A percentile compares a stretch with the other conserved stretches of the same genome.
Conservation (phyloP, 192 early-diverging fungal genomes). For the Backusella westeae region DNA sequence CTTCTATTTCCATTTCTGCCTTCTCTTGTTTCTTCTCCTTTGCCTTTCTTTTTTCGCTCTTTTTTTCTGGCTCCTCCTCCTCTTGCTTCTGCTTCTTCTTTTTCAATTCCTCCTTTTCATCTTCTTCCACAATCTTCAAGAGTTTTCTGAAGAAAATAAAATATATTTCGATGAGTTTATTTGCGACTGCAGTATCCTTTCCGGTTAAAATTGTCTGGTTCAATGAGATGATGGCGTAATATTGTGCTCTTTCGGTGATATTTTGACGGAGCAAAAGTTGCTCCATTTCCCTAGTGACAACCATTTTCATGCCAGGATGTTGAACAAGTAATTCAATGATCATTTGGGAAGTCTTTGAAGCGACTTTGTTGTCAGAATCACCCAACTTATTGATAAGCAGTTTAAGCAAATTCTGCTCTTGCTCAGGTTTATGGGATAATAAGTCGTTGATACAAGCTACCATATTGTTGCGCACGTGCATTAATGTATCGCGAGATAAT, state of each 20-base stretch:
- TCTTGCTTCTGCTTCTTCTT: constrained; percentile 34
- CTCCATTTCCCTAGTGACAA: constrained; percentile 86
- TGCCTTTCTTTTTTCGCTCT: constrained; percentile 24
- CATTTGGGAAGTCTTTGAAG: constrained; percentile 79
- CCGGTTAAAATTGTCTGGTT: constrained; percentile 90
- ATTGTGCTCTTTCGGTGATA: constrained; percentile 77
- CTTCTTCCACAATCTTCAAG: constrained; percentile 51
- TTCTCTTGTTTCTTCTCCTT: constrained; percentile 30
- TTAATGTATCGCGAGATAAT: constrained; percentile 82
- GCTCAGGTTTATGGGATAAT: constrained; percentile 86
- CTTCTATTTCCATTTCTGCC: constrained; percentile 48
- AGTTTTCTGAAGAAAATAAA: constrained; percentile 88
- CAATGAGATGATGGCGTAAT: constrained; percentile 88
- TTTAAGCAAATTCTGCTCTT: constrained; percentile 92
- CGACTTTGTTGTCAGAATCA: constrained; percentile 84
- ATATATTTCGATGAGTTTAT: constrained; percentile 86
- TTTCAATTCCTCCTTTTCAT: constrained; percentile 50
- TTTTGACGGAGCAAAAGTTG: constrained; percentile 78
- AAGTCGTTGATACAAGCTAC: constrained; percentile 76
- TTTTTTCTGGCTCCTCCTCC: constrained; percentile 20
- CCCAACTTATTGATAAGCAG: constrained; percentile 96
- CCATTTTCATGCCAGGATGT: constrained; percentile 85
- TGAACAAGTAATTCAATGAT: constrained; percentile 70
- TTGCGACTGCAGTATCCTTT: constrained; percentile 71
- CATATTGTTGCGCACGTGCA: constrained; percentile 81